A percentile compares a stretch with the other conserved stretches of the same genome.
Evolutionary conservation across 2,329 filamentous ascomycete species (phyloP).

Genomic region (Fusarium clavum): DNA sequence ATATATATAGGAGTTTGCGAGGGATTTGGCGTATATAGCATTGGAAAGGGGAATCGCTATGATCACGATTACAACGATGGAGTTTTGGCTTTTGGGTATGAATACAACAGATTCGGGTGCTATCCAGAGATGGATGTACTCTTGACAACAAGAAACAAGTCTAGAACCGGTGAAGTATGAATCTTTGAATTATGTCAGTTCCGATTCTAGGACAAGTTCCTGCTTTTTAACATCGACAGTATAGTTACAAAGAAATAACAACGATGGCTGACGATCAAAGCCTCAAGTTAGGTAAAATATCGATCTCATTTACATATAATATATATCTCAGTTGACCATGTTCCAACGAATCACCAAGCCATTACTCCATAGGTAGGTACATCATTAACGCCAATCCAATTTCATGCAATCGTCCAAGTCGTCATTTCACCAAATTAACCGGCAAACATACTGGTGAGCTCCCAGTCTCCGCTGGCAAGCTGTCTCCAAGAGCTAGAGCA

Average conservation of each 20-base stretch:
- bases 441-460: constrained; percentile 47
- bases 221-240: background rate
- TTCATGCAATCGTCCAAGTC: constrained; percentile 20
- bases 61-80: background rate
- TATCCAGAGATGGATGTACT: background rate
- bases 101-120: background rate
- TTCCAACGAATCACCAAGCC: constrained; percentile 18
- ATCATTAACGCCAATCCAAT: constrained; percentile 29
- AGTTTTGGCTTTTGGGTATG: background rate
- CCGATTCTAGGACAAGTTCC: background rate
- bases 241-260: background rate
- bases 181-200: background rate
- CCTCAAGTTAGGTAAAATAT: background rate
- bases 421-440: constrained; percentile 21
- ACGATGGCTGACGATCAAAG: background rate
- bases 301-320: constrained; percentile 8
- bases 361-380: constrained; percentile 28
- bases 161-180: background rate
- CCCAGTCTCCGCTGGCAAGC: constrained; percentile 46
- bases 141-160: background rate
- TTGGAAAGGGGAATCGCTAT: background rate
- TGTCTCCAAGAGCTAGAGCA: constrained; percentile 47
- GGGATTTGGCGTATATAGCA: background rate
- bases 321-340: constrained; percentile 12
- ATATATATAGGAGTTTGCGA: background rate